These are phyloP conservation scores for Kwoniella newhampshirensis DNA, from an alignment of 768 basidiomycete species.

Conservation along the genomic window DNA sequence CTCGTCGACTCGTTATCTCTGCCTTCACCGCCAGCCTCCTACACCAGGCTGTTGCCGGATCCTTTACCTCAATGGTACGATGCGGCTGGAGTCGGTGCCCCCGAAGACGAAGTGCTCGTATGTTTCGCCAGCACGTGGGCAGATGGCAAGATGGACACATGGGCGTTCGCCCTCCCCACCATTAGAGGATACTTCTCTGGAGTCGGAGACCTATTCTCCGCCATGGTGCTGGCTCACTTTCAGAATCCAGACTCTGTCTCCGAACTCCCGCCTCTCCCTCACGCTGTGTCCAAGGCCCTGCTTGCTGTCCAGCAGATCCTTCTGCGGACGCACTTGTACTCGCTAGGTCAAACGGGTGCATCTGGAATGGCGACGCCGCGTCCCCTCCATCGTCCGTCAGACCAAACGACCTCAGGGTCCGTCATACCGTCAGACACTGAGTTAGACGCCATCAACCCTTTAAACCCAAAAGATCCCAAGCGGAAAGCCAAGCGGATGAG, in stretches of 20 bases:
- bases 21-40: conserved; percentile 34
- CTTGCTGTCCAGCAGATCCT: conserved; percentile 49
- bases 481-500: conserved; percentile 73
- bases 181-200: conserved; percentile 92
- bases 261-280: conserved; percentile 26
- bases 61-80: conserved; percentile 34
- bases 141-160: conserved; percentile 42
- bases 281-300: conserved; percentile 46
- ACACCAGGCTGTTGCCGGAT: conserved; percentile 29
- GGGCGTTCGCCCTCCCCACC: conserved; percentile 71
- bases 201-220: conserved; percentile 94
- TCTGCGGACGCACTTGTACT: conserved; percentile 40
- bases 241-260: conserved; percentile 20
- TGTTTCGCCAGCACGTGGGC: conserved; percentile 67
- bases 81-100: conserved; percentile 15
- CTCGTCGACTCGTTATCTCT: conserved; percentile 59
- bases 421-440: conserved; percentile 73
- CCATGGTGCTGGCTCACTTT: conserved; percentile 82
- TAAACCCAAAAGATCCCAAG: conserved; percentile 59
- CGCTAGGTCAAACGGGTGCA: conserved; percentile 12
- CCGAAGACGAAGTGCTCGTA: conserved; percentile 61
- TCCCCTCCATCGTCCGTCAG: conserved; percentile 56
- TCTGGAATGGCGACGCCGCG: conserved; percentile 26
- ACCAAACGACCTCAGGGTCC: conserved; percentile 62
- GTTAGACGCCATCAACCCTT: conserved; percentile 57